Conservation (phyloP, 1,284 basidiomycete species). For the Apiotrichum veenhuisii region DNA sequence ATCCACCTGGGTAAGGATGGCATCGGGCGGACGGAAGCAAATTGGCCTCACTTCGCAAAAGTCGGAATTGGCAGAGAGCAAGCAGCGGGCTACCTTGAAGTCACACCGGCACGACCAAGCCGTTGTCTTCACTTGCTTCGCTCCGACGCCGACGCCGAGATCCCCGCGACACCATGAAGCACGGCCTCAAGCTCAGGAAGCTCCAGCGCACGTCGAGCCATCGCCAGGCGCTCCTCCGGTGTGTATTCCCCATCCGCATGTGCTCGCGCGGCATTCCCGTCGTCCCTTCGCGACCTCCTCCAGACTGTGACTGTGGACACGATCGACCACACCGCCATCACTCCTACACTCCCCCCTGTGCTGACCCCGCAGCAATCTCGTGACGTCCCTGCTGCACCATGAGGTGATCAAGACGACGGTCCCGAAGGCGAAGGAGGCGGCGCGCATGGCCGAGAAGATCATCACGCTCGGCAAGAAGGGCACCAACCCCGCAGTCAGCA, state of each 20-base stretch:
- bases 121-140: background rate
- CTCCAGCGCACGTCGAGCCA: slow-evolving; percentile 82
- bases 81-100: too few relatives aligned
- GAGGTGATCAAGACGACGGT: slow-evolving; percentile 95
- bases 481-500: slow-evolving; percentile 60
- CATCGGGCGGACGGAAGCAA: background rate
- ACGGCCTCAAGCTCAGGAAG: slow-evolving; percentile 83
- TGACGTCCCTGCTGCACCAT: slow-evolving; percentile 90
- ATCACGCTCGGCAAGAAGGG: slow-evolving; percentile 85
- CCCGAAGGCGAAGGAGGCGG: slow-evolving; percentile 90
- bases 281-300: too few relatives aligned
- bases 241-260: slow-evolving; percentile 17
- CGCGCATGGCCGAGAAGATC: slow-evolving; percentile 90
- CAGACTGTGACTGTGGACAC: too few relatives aligned
- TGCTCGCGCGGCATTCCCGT: background rate
- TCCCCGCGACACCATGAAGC: slow-evolving; percentile 63
- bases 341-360: too few relatives aligned
- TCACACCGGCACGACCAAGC: too few relatives aligned
- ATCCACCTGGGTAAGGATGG: background rate
- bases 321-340: too few relatives aligned
- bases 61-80: background rate
- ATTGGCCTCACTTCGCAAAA: slow-evolving; percentile 1
- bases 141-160: background rate
- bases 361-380: slow-evolving; percentile 67
- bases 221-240: slow-evolving; percentile 82